Percentiles rank a stretch among this genome's conserved stretches.
These are phyloP conservation scores for Aspergillus sp. DNA, from an alignment of 2,329 filamentous ascomycete species.

Conservation along the genomic window DNA sequence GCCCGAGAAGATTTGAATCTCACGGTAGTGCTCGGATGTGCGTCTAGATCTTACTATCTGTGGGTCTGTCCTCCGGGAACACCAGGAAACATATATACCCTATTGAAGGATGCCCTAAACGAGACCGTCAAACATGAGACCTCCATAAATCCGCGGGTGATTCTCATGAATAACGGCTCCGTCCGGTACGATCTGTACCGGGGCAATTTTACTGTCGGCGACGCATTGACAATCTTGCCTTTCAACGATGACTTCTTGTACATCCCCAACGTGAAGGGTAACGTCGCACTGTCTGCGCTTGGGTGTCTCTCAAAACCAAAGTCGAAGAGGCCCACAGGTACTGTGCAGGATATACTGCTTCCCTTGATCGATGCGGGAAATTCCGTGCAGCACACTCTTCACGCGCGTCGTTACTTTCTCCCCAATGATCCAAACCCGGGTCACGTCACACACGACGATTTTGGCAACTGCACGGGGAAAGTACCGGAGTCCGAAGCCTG, in stretches of 20 bases:
- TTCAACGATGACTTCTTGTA: background rate
- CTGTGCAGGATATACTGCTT: background rate
- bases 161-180: background rate
- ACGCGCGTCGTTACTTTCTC: background rate
- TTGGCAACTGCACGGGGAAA: background rate
- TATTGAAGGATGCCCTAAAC: background rate
- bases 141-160: background rate
- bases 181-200: background rate
- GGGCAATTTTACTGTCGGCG: background rate
- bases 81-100: background rate
- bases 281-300: background rate
- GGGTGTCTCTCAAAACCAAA: background rate
- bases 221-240: background rate
- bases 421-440: background rate
- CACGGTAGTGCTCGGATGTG: background rate
- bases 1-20: background rate
- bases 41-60: conserved; percentile 5
- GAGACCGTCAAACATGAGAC: background rate
- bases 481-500: background rate
- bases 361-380: background rate
- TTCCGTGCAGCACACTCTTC: background rate
- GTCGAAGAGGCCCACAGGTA: background rate
- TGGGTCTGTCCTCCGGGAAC: background rate
- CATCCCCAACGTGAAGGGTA: background rate
- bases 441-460: background rate